These are phyloP conservation scores for Coemansia sp. DNA, from an alignment of 192 early-diverging fungal species.

Conservation along the genomic window DNA sequence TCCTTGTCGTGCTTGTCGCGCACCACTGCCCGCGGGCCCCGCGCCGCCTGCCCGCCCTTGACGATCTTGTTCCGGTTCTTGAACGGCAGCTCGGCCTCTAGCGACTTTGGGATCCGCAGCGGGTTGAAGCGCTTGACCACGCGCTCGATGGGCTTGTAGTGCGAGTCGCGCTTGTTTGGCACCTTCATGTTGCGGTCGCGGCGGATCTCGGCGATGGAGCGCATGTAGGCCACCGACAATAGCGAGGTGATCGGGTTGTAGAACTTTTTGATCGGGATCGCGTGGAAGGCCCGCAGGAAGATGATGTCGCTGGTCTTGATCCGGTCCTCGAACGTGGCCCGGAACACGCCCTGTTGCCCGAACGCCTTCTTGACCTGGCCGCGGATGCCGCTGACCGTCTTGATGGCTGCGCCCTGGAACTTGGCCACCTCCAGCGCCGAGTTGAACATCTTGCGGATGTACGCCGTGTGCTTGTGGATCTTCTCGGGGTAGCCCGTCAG, in stretches of 20 bases:
- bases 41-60: constrained; percentile 13
- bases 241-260: constrained; percentile 98
- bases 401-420: constrained; percentile 93
- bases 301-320: constrained; percentile 97
- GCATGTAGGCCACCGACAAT: constrained; percentile 85
- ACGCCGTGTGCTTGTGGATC: constrained; percentile 96
- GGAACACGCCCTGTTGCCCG: constrained; percentile 83
- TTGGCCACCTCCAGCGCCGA: constrained; percentile 94
- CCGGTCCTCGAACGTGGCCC: constrained; percentile 98
- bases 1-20: constrained; percentile 88
- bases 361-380: constrained; percentile 96
- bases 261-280: constrained; percentile 88
- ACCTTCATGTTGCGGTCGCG: constrained; percentile 56
- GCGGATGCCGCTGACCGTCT: constrained; percentile 94
- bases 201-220: constrained; percentile 80
- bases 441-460: constrained; percentile 98
- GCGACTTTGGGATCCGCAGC: constrained; percentile 70
- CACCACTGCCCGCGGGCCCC: constrained; percentile 88
- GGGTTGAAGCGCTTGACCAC: constrained; percentile 72
- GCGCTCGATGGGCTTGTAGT: constrained; percentile 82
- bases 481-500: constrained; percentile 91
- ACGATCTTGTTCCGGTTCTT: constrained; percentile 76
- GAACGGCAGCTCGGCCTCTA: constrained; percentile 83
- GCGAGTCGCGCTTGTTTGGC: constrained; percentile 77
- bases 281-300: constrained; percentile 95